A percentile compares a stretch with the other conserved stretches of the same genome.
phyloP scores from a whole-genome alignment of 371 early-diverging fungal species.

The Chytridium lagenaria region DNA sequence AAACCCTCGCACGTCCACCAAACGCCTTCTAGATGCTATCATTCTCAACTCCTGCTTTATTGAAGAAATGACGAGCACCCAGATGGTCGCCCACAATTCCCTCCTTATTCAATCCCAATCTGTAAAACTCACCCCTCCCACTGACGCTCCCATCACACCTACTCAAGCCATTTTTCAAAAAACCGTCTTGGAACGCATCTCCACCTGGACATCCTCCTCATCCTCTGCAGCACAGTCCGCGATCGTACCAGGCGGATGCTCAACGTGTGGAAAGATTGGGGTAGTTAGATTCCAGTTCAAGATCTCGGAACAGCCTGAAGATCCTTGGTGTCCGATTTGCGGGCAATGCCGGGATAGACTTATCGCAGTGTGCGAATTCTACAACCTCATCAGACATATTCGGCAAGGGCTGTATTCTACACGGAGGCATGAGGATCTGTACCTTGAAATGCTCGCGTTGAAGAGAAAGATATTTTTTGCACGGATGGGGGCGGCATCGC shows the following conservation, averaged over 20 bases:
- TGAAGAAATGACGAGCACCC: constrained; percentile 67
- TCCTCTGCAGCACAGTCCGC: constrained; percentile 43
- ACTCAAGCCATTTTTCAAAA: constrained; percentile 53
- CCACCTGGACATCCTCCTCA: constrained; percentile 26
- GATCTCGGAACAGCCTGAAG: constrained; percentile 75
- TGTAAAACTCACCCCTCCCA: neutral
- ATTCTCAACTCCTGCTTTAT: constrained; percentile 77
- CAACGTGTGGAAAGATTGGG: constrained; percentile 83
- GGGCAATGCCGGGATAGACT: constrained; percentile 87
- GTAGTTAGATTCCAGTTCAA: constrained; percentile 80
- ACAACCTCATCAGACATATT: constrained; percentile 85
- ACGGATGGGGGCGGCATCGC: constrained; percentile 48
- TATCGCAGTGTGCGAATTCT: constrained; percentile 91
- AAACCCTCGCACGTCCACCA: constrained; percentile 81
- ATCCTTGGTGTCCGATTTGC: constrained; percentile 84
- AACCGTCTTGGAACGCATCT: constrained; percentile 53
- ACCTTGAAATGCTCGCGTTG: constrained; percentile 79
- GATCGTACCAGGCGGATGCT: constrained; percentile 71
- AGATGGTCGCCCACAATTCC: constrained; percentile 34
- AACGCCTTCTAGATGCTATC: constrained; percentile 85
- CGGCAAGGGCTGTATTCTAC: constrained; percentile 81
- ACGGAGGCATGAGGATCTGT: constrained; percentile 76
- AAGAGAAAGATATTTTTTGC: constrained; percentile 93
- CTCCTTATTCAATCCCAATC: neutral
- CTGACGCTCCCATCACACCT: constrained; percentile 24